phyloP scores from a whole-genome alignment of 352 stramenopile genomes.

The Pythium monospermum region DNA sequence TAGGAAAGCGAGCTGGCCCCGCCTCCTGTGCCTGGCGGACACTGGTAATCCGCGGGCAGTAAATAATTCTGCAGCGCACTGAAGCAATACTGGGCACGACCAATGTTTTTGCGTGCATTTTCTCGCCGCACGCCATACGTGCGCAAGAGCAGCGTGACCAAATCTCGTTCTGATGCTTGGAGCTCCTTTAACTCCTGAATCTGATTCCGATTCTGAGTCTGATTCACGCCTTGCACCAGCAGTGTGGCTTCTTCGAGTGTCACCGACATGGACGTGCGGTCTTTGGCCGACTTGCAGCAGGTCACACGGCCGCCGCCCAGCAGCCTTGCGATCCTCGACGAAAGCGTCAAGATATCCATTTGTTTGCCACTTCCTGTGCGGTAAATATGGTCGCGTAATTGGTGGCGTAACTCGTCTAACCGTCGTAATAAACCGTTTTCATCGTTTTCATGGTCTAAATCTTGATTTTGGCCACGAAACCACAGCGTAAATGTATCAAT shows the following conservation, averaged over 20 bases:
- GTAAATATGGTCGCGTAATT: constrained; percentile 16
- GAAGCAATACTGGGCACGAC: constrained; percentile 82
- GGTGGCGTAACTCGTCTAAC: not conserved
- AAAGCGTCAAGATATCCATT: constrained; percentile 78
- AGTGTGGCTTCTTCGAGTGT: constrained; percentile 90
- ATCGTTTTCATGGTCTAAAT: constrained; percentile 24
- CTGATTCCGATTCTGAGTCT: no score
- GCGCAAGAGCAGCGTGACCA: constrained; percentile 60
- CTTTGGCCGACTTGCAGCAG: constrained; percentile 97
- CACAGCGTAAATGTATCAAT: constrained; percentile 33
- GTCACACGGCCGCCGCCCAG: constrained; percentile 90
- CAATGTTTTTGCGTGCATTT: constrained; percentile 87
- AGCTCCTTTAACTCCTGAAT: no score
- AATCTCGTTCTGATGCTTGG: constrained; percentile 38
- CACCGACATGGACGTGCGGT: constrained; percentile 96
- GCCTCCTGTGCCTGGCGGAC: constrained; percentile 72
- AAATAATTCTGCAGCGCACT: constrained; percentile 80
- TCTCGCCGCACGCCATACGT: constrained; percentile 76
- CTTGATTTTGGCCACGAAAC: constrained; percentile 32
- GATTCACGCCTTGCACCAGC: constrained; percentile 41
- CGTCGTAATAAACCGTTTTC: constrained; percentile 27
- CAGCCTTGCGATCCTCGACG: constrained; percentile 56
- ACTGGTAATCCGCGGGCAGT: constrained; percentile 73
- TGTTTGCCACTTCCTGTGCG: constrained; percentile 55
- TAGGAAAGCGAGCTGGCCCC: constrained; percentile 58